Base-by-base conservation (phyloP, 2,329 filamentous ascomycete genomes). In the Macrophomina phaseolina region DNA sequence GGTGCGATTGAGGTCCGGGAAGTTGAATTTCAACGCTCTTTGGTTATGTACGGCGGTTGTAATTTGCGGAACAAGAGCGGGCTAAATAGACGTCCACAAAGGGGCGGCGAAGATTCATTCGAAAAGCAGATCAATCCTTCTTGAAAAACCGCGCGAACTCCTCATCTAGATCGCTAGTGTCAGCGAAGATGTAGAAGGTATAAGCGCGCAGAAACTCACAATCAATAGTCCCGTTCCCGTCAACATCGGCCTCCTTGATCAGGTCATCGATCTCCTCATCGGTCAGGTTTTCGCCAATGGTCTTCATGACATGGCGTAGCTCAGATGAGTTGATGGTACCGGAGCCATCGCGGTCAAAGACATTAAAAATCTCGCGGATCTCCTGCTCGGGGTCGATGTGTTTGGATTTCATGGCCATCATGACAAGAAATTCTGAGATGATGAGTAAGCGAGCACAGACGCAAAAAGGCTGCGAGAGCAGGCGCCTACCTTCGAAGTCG, bases 261-360 rank as follows among this genome's bases (percentile, higher is more conserved):
- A 89, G 89, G 79, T 88, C 86, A 69, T 89, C 86, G 68, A 89
- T 84, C 80, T 90, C 86, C 48, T 85, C 85, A 71, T 80, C 86
- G 58, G 86, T 87, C 75, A 89, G 78, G 75, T 87, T 85, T 82
- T 90, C 87, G 71, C 87, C 87, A 64, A 89, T 86, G 32, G 84
- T 85, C 71, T 85, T 87, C 85, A 90, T 87, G 76, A 89, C 86
- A 71, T 85, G 82, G 71, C 85, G 82, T 70, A 90, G 81, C 78
- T 89, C 87, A 49, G 86, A 84, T 63, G 85, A 83, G 36, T 84
- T 87, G 77, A 90, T 90, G 75, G 87, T 88, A 70, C 87, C 87
- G 74, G 86, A 88, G 77, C 85, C 85, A 73, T 90, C 87, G 74
- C 85, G 84, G 77, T 90, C 87, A 76, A 90, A 89, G 73, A 89